Evolutionary conservation across 352 stramenopile species (phyloP), one percentile per base, ranked within the genome.

Genomic region (Pythium sp.): DNA sequence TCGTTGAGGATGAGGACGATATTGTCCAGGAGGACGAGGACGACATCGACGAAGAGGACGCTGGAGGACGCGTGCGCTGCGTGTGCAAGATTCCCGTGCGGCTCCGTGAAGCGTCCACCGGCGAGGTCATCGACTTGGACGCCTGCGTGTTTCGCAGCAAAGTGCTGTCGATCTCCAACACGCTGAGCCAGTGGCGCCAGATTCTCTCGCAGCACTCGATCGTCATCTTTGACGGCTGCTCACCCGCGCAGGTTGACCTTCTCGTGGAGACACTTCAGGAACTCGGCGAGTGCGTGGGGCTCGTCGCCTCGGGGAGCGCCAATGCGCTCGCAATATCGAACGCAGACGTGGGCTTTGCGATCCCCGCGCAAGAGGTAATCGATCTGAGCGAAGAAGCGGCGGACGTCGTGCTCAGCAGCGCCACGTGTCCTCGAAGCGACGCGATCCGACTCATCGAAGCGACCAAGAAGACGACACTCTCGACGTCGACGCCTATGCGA

Each of bases 221-320:
- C n/a, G 74, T 84, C 8, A 61, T 87, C 1, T 86, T 87, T 58
- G 80, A 87, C 34, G 78, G 71, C 8, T 81, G 75, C 43, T 68
- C 66, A 7, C 69, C 80, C 5, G 69, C 72, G 5, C 75, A 87
- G 32, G 77, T 82, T 24, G 77, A 85, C 49, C 56, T 86, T 18
- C 60, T 87, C 1, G 77, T 87, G 9, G 80, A 87, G 60, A 87
- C 72, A 15, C 59, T 86, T 11, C 80, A 87, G 55, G 80, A 87
- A 28, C 59, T 87, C 1, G 80, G 77, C 32, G 80, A 87, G 30
- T 81, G 75, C 51, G 80, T 87, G 24, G 80, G 69, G 0, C 69
- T 87, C 5, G 73, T 83, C 11, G 80, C 80, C 0, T 82, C 77
- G 0, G 80, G 80, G 2, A 76, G 67, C 5, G 76, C 76, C 0